Base-by-base conservation (phyloP, 768 basidiomycete species). In the Mycena polygramma region DNA sequence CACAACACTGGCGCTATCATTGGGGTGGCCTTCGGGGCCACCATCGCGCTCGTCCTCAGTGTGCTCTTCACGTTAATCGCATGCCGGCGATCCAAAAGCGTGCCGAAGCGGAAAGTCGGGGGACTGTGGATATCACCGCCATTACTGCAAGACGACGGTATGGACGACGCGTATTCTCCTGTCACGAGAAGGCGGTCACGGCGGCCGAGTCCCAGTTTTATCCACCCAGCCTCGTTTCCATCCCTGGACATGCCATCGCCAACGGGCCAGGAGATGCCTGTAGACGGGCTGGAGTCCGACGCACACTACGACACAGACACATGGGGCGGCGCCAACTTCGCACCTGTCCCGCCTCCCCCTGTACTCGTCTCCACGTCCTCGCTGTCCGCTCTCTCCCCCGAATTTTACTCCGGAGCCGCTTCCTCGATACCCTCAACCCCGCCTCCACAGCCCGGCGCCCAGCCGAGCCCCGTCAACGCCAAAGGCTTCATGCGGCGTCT, bases 1-100 rank as follows among this genome's bases (percentile, higher is more conserved):
- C 77, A 75, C 22, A 81, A 83, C 59, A 83, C 82, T 4, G 81
- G 79, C 14, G 84, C 80, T 13, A 81, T 84, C 46, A 78, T 84
- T 20, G 83, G 81, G 3, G 79, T 84, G 37, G 77, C 81, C 7
- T 51, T 85, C 5, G 76, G 81, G 1, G 76, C 73, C 26, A 74
- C 78, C 4, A 49, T 77, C 52, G 69, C 70, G 37, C 72, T 84
- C 22, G 70, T 84, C 20, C 35, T 80, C 11, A 70, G 77, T 35
- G 74, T 81, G 45, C 37, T 83, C 14, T 39, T 79, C 30, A 70
- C 80, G 30, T 82, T 83, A 63, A 81, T 79, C 30, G 70, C 73
- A 1, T 84, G 83, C 61, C 66, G 74, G 7, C 67, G 63, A 7
- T n/a, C 7, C 52, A 61, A 48, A 41, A 54, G 17, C 7, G 13